Conservation (phyloP, 2,329 filamentous ascomycete species). For the Claviceps quebecensis region DNA sequence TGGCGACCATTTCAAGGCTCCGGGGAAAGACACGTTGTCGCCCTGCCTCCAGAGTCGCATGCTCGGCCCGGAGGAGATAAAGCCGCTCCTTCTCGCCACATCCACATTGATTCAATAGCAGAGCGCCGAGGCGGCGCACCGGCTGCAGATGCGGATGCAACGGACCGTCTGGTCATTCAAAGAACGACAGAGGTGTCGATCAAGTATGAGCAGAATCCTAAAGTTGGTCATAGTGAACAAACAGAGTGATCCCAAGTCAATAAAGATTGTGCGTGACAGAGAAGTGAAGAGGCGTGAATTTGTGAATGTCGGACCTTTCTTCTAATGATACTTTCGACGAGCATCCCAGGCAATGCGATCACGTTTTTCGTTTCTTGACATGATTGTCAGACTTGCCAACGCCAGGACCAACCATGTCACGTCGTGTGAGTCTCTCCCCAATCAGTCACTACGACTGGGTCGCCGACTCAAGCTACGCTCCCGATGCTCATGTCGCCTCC, state of each 20-base stretch:
- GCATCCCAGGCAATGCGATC: no score
- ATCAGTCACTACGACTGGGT: background rate
- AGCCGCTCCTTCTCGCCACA: background rate
- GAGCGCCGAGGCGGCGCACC: background rate
- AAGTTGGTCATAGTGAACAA: background rate
- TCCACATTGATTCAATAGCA: background rate
- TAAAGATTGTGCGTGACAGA: background rate
- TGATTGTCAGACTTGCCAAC: background rate
- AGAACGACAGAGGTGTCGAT: conserved; percentile 4
- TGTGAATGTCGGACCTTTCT: background rate
- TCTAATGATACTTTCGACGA: background rate
- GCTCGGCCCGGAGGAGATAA: background rate
- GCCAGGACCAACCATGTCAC: background rate
- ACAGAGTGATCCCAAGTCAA: background rate
- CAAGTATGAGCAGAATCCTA: background rate
- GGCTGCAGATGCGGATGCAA: background rate
- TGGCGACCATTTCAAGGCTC: conserved; percentile 4
- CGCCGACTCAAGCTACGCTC: conserved; percentile 5
- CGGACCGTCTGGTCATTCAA: conserved; percentile 3
- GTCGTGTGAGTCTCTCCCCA: no score
- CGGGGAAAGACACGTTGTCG: background rate
- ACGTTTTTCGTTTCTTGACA: no score
- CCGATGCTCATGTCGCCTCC: conserved; percentile 10
- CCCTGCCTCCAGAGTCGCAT: background rate
- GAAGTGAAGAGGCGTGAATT: background rate